Evolutionary conservation across 345 rosid genomes (phyloP), one percentile per base, ranked within the genome.

Genomic region (Sisymbrium irio): DNA sequence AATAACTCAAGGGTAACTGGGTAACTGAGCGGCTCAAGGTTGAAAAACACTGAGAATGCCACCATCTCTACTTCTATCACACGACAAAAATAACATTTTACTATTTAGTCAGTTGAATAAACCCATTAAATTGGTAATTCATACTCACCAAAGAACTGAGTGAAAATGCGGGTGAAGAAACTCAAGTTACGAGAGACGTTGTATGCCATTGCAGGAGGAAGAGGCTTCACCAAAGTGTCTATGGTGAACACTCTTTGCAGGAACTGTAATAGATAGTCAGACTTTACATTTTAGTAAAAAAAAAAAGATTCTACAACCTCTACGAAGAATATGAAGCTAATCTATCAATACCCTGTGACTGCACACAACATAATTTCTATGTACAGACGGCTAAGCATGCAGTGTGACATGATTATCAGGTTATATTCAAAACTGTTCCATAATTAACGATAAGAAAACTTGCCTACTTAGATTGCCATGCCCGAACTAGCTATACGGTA

Each of bases 111-210:
- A 1, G 0, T 44, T 4, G 27, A 27, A n/a, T 13, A 6, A 37
- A 50, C 7, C 0, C 0, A 11, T 40, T 10, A 15, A 15, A 37
- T 17, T 49, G 15, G 51, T 42, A 65, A 32, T 17, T 40, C 32
- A 46, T 65, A 76, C 93, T 75, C 75, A 94, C 98, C 97, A 72
- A 91, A 94, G 84, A 94, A 94, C 83, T 94, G 98, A 4, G 98
- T 94, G 81, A 94, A 94, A 78, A 94, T 94, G 69, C 98, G 93
- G 0, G 88, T 87, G 84, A 94, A 91, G 88, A 94, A 94, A 87
- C 86, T 86, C 88, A 94, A 84, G 82, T 91, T 94, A 60, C 97
- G 93, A 51, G 98, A 89, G 62, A 79, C 93, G 9, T 88, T 94
- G 80, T 85, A 91, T 5, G 91, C 96, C 95, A 89, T 83, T 22